These are phyloP conservation scores for Rhodomyrtus psidioides DNA, from an alignment of 441 rosid species.

Conservation along the genomic window DNA sequence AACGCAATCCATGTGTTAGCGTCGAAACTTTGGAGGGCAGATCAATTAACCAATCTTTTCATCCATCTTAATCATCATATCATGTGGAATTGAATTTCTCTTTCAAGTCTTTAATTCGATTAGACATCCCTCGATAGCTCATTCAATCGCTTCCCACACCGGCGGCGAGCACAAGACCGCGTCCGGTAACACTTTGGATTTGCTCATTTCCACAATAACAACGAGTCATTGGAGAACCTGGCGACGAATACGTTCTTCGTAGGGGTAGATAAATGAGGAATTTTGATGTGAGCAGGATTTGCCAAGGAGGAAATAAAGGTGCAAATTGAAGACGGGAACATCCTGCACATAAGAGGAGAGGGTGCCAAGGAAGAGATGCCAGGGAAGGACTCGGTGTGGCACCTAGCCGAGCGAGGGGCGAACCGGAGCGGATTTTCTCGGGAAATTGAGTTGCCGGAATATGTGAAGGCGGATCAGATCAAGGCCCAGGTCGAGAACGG, in stretches of 20 bases:
- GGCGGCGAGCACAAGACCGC: neutral
- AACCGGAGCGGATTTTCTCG: constrained; percentile 36
- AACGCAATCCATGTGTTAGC: neutral
- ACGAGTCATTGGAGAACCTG: neutral
- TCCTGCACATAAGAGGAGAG: constrained; percentile 54
- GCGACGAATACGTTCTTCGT: neutral
- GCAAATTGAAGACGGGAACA: constrained; percentile 55
- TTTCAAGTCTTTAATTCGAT: neutral
- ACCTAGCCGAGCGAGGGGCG: constrained; percentile 57
- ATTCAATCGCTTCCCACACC: neutral
- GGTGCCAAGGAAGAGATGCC: constrained; percentile 30
- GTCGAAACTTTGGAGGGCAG: neutral
- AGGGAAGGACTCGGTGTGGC: constrained; percentile 44
- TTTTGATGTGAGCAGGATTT: constrained; percentile 24
- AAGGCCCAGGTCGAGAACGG: constrained; percentile 63
- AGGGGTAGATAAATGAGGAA: neutral
- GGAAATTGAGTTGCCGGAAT: constrained; percentile 60
- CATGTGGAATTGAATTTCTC: neutral
- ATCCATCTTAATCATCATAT: neutral
- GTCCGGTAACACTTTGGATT: neutral
- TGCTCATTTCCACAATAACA: neutral
- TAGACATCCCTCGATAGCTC: neutral
- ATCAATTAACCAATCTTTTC: neutral
- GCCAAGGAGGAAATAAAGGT: constrained; percentile 64
- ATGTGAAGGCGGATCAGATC: constrained; percentile 56